Conservation (phyloP, 257 asterid species). For the Rauvolfia tetraphylla region DNA sequence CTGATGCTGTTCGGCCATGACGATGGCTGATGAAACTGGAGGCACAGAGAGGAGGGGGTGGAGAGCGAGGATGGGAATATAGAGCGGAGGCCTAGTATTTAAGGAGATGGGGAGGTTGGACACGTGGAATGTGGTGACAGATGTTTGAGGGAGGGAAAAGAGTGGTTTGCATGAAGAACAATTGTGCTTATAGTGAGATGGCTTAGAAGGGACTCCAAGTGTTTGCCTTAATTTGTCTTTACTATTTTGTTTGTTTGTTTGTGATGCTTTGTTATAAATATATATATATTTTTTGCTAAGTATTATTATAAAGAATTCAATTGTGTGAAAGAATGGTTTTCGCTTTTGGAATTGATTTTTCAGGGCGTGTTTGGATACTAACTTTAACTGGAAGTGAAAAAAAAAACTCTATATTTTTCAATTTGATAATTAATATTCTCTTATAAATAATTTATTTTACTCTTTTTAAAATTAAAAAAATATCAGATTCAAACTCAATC, state of each 20-base stretch:
- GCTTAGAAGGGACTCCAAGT: neutral
- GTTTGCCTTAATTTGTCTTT: neutral
- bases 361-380: no score
- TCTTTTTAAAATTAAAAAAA: no score
- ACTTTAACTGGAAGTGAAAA: no score
- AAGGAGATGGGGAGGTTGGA: slow-evolving; percentile 3
- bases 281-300: no score
- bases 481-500: no score
- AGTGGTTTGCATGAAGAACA: slow-evolving; percentile 1
- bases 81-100: neutral
- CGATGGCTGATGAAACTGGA: neutral
- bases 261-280: neutral
- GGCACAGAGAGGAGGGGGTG: neutral
- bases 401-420: no score
- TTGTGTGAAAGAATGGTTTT: no score
- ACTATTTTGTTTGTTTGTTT: neutral
- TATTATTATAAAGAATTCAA: no score
- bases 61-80: neutral
- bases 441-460: no score
- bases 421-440: no score
- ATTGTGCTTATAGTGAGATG: no score
- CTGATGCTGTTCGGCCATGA: slow-evolving; percentile 5
- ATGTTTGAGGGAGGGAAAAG: neutral
- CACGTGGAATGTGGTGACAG: slow-evolving; percentile 13
- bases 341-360: no score